These are phyloP conservation scores for Phylloporus rhodoxanthus DNA, from an alignment of 768 basidiomycete species.

Conservation along the genomic window DNA sequence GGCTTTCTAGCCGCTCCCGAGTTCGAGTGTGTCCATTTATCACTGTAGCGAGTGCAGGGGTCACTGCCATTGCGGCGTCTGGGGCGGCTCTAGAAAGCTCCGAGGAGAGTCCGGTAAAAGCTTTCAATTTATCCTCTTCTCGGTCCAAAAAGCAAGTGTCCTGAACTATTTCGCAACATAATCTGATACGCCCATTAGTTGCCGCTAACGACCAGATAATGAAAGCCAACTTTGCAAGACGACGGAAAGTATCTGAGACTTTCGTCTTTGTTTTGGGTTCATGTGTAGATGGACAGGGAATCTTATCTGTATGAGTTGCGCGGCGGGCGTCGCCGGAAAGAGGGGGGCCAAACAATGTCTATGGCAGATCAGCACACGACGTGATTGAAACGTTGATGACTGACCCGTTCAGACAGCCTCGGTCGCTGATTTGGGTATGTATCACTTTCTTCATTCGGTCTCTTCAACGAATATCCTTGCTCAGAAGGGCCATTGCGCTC, in stretches of 20 bases:
- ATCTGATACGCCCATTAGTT: conserved; percentile 27
- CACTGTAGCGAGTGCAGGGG: conserved; percentile 43
- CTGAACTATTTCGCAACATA: conserved; percentile 42
- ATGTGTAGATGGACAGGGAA: neutral
- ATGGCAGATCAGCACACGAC: conserved; percentile 9
- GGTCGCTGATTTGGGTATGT: conserved; percentile 26
- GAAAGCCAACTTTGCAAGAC: conserved; percentile 32
- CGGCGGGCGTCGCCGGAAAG: conserved; percentile 3
- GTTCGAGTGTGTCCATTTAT: conserved; percentile 38
- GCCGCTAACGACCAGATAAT: conserved; percentile 4
- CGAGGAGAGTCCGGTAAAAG: conserved; percentile 45
- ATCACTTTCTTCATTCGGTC: conserved; percentile 21
- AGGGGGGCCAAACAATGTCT: conserved; percentile 13
- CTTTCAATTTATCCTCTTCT: conserved; percentile 44
- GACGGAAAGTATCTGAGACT: conserved; percentile 32
- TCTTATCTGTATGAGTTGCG: conserved; percentile 7
- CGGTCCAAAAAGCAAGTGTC: conserved; percentile 37
- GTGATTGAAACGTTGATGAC: conserved; percentile 7
- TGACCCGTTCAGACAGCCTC: conserved; percentile 24
- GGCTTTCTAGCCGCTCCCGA: conserved; percentile 38
- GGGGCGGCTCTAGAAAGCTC: conserved; percentile 42
- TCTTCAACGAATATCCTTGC: conserved; percentile 20
- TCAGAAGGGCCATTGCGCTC: conserved; percentile 16
- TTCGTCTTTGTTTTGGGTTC: conserved; percentile 6
- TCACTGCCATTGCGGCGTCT: conserved; percentile 37